A percentile compares a stretch with the other conserved stretches of the same genome.
Evolutionary conservation across 1,284 basidiomycete species (phyloP).

Genomic region (Erythrobasidium hasegawianum): DNA sequence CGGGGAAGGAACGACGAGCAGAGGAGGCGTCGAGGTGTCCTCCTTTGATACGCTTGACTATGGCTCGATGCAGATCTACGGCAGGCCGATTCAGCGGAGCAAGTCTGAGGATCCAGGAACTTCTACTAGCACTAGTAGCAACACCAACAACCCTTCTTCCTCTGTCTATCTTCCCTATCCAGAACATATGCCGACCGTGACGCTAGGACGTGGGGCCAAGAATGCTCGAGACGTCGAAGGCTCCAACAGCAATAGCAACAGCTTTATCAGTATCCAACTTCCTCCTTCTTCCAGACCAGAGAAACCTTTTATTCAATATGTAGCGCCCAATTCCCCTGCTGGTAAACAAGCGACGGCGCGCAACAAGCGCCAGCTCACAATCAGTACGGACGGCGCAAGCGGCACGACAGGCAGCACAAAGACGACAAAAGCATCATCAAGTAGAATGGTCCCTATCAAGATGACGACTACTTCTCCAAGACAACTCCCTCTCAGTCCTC

Average conservation of each 20-base stretch:
- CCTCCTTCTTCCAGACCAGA: not conserved
- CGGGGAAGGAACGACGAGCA: not conserved
- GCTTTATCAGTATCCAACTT: not conserved
- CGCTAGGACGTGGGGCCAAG: slow-evolving; percentile 38
- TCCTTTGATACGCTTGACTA: slow-evolving; percentile 24
- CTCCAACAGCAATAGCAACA: slow-evolving; percentile 1
- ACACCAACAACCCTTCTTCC: no score
- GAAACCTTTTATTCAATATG: slow-evolving; percentile 33
- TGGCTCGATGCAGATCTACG: slow-evolving; percentile 26
- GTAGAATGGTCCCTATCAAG: slow-evolving; percentile 23
- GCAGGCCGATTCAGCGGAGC: slow-evolving; percentile 20
- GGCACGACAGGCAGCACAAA: not conserved
- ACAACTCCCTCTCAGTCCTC: slow-evolving; percentile 27
- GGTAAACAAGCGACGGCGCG: slow-evolving; percentile 22
- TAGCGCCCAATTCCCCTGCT: slow-evolving; percentile 33
- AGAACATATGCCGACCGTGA: slow-evolving; percentile 40
- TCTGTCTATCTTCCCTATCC: slow-evolving; percentile 41
- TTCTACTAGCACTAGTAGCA: not conserved
- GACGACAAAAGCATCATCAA: slow-evolving; percentile 5
- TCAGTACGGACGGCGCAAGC: slow-evolving; percentile 6
- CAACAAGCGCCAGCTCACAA: slow-evolving; percentile 20
- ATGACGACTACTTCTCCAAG: slow-evolving; percentile 17
- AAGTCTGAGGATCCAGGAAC: slow-evolving; percentile 12
- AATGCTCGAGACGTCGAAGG: slow-evolving; percentile 34
- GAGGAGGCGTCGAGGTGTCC: not conserved